Conservation (phyloP, 371 early-diverging fungal genomes). For the Rhizopus sp. region DNA sequence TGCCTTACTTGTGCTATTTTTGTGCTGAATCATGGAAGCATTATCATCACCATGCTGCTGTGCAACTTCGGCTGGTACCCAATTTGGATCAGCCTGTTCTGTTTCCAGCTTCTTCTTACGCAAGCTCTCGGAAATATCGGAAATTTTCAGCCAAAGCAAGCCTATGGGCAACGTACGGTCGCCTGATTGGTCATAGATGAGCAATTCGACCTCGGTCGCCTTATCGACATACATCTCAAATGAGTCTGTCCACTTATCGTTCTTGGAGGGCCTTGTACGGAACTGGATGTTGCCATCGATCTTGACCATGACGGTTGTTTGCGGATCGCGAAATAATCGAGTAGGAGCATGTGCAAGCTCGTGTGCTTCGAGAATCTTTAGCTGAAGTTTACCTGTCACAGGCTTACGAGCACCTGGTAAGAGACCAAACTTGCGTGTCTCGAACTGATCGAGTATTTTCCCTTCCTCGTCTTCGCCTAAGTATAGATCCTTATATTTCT, state of each 20-base stretch:
- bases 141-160: conserved; percentile 78
- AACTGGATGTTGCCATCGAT: conserved; percentile 80
- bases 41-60: conserved; percentile 22
- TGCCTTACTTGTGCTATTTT: neutral
- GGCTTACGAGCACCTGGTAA: conserved; percentile 66
- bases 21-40: conserved; percentile 4
- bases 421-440: conserved; percentile 17
- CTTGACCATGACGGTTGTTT: conserved; percentile 74
- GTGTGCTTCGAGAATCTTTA: conserved; percentile 65
- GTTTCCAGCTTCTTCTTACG: conserved; percentile 61
- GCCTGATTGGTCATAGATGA: conserved; percentile 72
- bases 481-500: conserved; percentile 81
- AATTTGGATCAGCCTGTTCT: conserved; percentile 46
- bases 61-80: conserved; percentile 42
- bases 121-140: conserved; percentile 75
- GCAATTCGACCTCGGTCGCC: conserved; percentile 87
- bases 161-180: conserved; percentile 69
- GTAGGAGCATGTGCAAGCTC: conserved; percentile 70
- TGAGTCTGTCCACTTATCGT: conserved; percentile 74
- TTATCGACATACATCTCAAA: conserved; percentile 83
- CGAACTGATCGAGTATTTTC: conserved; percentile 4
- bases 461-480: conserved; percentile 70
- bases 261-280: conserved; percentile 65
- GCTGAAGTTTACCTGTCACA: conserved; percentile 68
- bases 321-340: conserved; percentile 55